Conservation (phyloP, 2,329 filamentous ascomycete species). For the Sphaerostilbella broomeana region DNA sequence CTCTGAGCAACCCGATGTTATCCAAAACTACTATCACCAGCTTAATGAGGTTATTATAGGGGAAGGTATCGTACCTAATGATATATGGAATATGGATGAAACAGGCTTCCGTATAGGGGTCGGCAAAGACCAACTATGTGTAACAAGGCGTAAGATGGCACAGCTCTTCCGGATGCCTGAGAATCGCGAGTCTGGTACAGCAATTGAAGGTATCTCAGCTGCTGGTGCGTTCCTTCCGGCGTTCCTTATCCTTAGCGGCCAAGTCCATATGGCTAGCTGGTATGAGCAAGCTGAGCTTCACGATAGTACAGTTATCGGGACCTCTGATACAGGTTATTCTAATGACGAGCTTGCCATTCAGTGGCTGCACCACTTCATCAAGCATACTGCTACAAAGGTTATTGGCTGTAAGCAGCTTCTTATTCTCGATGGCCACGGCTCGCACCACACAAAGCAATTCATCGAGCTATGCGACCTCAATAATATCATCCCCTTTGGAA, state of each 20-base stretch:
- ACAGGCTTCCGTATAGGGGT: conserved; percentile 13
- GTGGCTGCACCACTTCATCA: conserved; percentile 9
- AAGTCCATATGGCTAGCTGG: conserved; percentile 7
- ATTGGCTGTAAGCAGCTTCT: conserved; percentile 3
- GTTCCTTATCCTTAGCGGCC: conserved; percentile 7
- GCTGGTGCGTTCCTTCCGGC: background rate
- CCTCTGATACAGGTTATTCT: conserved; percentile 6
- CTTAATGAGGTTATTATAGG: conserved; percentile 5
- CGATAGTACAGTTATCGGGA: conserved; percentile 3
- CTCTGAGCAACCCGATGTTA: conserved; percentile 1
- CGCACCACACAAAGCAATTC: conserved; percentile 10
- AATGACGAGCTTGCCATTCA: conserved; percentile 7
- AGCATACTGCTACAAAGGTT: background rate
- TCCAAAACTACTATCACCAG: conserved; percentile 7
- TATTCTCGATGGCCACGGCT: conserved; percentile 9
- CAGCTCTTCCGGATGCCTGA: conserved; percentile 1
- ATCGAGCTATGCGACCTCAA: too few species aligned
- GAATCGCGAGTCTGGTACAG: conserved; percentile 10
- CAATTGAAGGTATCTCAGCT: conserved; percentile 12
- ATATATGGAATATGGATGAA: conserved; percentile 15
- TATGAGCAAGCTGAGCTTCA: conserved; percentile 6
- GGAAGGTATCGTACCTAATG: conserved; percentile 5
- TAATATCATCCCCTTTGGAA: conserved; percentile 1
- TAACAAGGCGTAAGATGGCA: conserved; percentile 6
- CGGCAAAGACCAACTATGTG: conserved; percentile 4